Evolutionary conservation across 176 grass and related monocot genomes (phyloP).

Genomic region (Melocanna baccifera): DNA sequence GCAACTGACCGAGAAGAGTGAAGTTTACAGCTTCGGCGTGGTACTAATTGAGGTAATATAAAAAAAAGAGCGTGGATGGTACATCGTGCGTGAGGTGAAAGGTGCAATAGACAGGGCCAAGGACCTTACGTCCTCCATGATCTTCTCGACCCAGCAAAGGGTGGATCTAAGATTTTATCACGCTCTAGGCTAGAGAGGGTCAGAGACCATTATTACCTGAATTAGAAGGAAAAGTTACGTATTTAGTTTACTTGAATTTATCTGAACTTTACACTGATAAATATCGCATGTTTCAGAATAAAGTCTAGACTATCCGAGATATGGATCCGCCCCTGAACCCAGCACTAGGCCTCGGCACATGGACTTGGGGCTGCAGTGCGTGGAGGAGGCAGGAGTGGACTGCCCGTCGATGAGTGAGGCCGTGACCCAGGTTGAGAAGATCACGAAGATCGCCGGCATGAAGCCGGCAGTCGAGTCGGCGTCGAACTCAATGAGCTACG

Average conservation of each 20-base stretch:
- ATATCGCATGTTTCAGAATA: no score
- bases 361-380: constrained; percentile 58
- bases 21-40: background rate
- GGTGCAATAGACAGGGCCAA: constrained; percentile 42
- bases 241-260: no score
- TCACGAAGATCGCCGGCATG: constrained; percentile 47
- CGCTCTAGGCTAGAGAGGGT: no score
- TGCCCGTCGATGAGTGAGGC: constrained; percentile 63
- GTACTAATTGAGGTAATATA: constrained; percentile 23
- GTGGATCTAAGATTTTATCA: no score
- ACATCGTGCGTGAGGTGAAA: constrained; percentile 63
- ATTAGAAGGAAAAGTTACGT: no score
- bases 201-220: no score
- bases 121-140: constrained; percentile 53
- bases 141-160: constrained; percentile 53
- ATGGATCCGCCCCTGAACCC: no score
- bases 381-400: constrained; percentile 54
- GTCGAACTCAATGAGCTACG: constrained; percentile 45
- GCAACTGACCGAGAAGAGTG: constrained; percentile 22
- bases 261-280: no score
- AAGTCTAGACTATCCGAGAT: no score
- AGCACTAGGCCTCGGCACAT: constrained; percentile 17
- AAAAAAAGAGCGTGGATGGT: constrained; percentile 51
- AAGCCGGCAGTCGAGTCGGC: constrained; percentile 24
- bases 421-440: constrained; percentile 54